Conservation (phyloP, 345 rosid genomes). For the Gossypium arboreum region DNA sequence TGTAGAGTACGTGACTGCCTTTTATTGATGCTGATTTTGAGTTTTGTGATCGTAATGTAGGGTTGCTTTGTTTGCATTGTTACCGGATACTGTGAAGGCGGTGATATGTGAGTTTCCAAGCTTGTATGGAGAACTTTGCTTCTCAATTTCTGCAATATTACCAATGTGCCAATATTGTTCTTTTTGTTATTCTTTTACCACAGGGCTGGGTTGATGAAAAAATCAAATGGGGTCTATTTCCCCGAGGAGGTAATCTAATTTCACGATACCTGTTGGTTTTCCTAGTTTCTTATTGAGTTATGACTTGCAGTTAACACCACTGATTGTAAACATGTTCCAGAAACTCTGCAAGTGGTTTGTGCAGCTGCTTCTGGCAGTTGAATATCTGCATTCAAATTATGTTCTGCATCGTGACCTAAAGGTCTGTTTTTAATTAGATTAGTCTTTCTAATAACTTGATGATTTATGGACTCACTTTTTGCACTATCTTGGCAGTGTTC, state of each 20-base stretch:
- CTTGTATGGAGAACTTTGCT: conserved; percentile 9
- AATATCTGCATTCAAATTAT: conserved; percentile 85
- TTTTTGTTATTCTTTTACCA: conserved; percentile 13
- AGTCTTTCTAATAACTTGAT: conserved; percentile 12
- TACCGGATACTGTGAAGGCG: conserved; percentile 98
- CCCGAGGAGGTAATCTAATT: conserved; percentile 72
- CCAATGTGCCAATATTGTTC: neutral
- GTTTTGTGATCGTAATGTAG: conserved; percentile 38
- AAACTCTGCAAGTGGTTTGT: conserved; percentile 98
- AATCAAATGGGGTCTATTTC: conserved; percentile 75
- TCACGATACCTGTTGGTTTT: neutral
- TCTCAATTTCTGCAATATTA: conserved; percentile 14
- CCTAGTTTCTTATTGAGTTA: conserved; percentile 6
- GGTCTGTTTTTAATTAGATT: conserved; percentile 37
- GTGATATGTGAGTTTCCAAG: conserved; percentile 82
- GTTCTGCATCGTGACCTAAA: conserved; percentile 96
- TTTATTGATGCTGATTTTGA: neutral
- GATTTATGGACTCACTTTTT: conserved; percentile 31
- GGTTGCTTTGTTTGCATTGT: conserved; percentile 98
- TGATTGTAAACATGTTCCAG: conserved; percentile 32
- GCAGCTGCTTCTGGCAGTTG: conserved; percentile 83
- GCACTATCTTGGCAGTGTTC: conserved; percentile 63
- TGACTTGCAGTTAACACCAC: conserved; percentile 9
- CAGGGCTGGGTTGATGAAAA: conserved; percentile 98
- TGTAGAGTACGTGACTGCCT: neutral